Conservation (phyloP, 805 yeast genomes). For the Monosporozyma servazzii region DNA sequence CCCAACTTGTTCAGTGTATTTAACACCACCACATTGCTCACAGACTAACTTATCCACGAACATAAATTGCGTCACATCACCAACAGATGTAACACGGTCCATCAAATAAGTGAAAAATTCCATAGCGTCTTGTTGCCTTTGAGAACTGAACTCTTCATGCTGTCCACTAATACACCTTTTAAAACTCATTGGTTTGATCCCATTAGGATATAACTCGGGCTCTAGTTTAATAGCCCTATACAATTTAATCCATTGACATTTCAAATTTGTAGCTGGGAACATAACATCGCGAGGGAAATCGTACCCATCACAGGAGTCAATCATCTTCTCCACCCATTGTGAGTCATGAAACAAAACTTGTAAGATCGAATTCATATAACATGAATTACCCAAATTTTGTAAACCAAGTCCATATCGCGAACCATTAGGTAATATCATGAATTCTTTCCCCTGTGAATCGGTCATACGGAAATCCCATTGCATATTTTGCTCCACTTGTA, state of each 20-base stretch:
- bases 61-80: conserved; percentile 33
- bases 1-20: conserved; percentile 43
- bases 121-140: conserved; percentile 90
- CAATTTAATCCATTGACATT: conserved; percentile 69
- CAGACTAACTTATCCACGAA: conserved; percentile 53
- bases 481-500: conserved; percentile 86
- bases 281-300: conserved; percentile 33
- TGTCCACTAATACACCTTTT: conserved; percentile 76
- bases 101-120: conserved; percentile 70
- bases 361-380: conserved; percentile 75
- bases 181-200: conserved; percentile 69
- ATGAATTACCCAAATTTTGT: conserved; percentile 85
- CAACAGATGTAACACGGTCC: conserved; percentile 45
- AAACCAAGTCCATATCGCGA: conserved; percentile 64
- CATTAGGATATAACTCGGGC: conserved; percentile 50
- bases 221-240: conserved; percentile 60
- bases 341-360: conserved; percentile 53
- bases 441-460: conserved; percentile 55
- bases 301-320: conserved; percentile 9
- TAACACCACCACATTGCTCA: conserved; percentile 48
- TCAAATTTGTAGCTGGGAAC: conserved; percentile 56
- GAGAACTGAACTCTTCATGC: conserved; percentile 76
- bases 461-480: conserved; percentile 88
- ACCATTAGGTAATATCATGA: conserved; percentile 39
- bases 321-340: conserved; percentile 26